Evolutionary conservation across 352 stramenopile species (phyloP).

Genomic region (Albugo candida): DNA sequence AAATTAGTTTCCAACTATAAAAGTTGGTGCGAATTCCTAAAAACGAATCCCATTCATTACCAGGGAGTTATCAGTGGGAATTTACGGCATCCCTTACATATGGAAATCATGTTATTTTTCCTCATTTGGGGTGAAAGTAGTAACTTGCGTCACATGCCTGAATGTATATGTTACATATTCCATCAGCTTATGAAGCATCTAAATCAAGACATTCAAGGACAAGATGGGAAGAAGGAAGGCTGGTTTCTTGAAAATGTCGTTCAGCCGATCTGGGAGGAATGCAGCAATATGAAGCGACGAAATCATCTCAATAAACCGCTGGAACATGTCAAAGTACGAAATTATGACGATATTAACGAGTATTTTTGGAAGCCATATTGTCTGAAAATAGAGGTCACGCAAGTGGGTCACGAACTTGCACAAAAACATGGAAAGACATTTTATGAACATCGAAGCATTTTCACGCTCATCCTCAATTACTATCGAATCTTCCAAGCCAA

Average conservation of each 20-base stretch:
- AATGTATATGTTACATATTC: conserved; percentile 93
- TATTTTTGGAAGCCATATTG: conserved; percentile 64
- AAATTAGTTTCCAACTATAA: conserved; percentile 48
- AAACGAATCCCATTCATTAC: conserved; percentile 17
- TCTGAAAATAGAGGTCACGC: conserved; percentile 26
- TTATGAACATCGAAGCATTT: conserved; percentile 58
- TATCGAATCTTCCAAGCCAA: conserved; percentile 71
- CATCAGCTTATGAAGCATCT: conserved; percentile 52
- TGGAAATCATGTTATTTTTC: conserved; percentile 90
- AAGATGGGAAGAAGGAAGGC: conserved; percentile 19
- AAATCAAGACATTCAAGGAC: conserved; percentile 32
- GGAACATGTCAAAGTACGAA: conserved; percentile 45
- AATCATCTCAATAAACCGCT: conserved; percentile 39
- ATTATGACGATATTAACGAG: conserved; percentile 71
- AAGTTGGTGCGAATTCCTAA: conserved; percentile 40
- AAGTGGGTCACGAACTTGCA: conserved; percentile 24
- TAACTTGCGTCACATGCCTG: conserved; percentile 92
- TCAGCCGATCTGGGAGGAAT: conserved; percentile 38
- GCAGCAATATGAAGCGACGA: conserved; percentile 40
- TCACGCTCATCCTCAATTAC: conserved; percentile 57
- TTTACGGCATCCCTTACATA: conserved; percentile 38
- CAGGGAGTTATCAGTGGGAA: conserved; percentile 17
- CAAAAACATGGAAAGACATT: conserved; percentile 58
- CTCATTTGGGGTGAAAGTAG: conserved; percentile 92
- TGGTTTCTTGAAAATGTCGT: conserved; percentile 41